Percentiles rank a stretch among this genome's conserved stretches.
phyloP scores from a whole-genome alignment of 1,284 basidiomycete genomes.

The Exobasidium rhododendri region DNA sequence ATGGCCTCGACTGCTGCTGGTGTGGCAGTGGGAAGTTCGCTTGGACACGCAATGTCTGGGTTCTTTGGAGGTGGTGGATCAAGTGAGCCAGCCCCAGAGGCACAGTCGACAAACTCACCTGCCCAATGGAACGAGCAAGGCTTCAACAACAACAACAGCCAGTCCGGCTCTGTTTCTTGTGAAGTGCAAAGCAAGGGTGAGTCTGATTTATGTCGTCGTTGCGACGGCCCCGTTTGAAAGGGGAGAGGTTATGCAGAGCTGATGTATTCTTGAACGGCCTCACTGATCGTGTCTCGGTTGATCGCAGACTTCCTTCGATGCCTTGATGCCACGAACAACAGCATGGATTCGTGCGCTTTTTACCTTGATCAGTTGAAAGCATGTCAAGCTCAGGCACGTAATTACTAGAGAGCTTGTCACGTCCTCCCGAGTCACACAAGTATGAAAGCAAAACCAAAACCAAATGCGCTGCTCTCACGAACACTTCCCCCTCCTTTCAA shows the following conservation, averaged over 20 bases:
- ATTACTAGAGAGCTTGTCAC: too few species aligned
- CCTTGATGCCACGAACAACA: conserved; percentile 52
- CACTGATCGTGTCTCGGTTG: neutral
- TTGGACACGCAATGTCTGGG: conserved; percentile 76
- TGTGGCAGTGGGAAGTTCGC: conserved; percentile 74
- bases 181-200: conserved; percentile 61
- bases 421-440: too few species aligned
- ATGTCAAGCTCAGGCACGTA: conserved; percentile 51
- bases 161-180: conserved; percentile 55
- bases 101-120: conserved; percentile 23
- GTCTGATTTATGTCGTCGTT: too few species aligned
- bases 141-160: conserved; percentile 4
- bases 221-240: too few species aligned
- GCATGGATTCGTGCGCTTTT: conserved; percentile 61
- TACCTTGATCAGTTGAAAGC: conserved; percentile 59
- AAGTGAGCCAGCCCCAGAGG: conserved; percentile 56
- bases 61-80: conserved; percentile 68
- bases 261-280: too few species aligned
- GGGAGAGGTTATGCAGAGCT: neutral
- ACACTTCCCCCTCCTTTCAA: too few species aligned
- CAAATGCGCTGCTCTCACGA: too few species aligned
- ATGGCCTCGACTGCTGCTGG: conserved; percentile 87
- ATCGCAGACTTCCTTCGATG: conserved; percentile 23
- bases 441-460: too few species aligned
- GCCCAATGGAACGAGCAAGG: conserved; percentile 10